Evolutionary conservation across 192 early-diverging fungal genomes (phyloP).

Genomic region (Mortierella alpina): DNA sequence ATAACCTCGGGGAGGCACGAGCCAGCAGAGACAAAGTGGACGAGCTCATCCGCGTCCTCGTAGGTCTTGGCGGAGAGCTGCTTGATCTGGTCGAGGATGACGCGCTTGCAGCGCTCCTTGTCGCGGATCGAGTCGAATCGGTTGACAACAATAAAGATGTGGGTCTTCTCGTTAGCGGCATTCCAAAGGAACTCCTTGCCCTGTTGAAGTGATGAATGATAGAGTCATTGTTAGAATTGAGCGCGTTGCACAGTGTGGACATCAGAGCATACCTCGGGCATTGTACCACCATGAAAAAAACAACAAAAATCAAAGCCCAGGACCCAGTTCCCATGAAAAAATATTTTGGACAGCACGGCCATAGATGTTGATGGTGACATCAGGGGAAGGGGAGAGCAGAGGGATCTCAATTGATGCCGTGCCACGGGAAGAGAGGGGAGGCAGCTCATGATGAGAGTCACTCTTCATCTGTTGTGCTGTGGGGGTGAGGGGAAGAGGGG

Average conservation of each 20-base stretch:
- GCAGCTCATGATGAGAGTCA: too few species aligned
- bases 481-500: too few species aligned
- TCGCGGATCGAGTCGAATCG: conserved; percentile 94
- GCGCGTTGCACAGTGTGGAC: neutral
- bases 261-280: neutral
- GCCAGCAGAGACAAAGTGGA: conserved; percentile 95
- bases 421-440: too few species aligned
- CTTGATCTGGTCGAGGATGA: conserved; percentile 97
- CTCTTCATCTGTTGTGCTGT: too few species aligned
- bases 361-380: neutral
- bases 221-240: neutral
- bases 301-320: neutral
- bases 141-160: conserved; percentile 99
- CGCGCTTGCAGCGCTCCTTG: conserved; percentile 92
- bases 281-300: conserved; percentile 8
- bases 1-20: conserved; percentile 42
- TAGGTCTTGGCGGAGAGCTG: conserved; percentile 95
- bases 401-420: too few species aligned
- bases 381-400: neutral
- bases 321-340: conserved; percentile 50
- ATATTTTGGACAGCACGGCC: neutral
- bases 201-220: conserved; percentile 51
- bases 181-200: conserved; percentile 96
- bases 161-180: conserved; percentile 98
- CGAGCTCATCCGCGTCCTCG: conserved; percentile 88